Percentiles rank a stretch among this genome's conserved stretches.
Conservation (phyloP, 2,329 filamentous ascomycete genomes). For the Cadophora luteo-olivacea region DNA sequence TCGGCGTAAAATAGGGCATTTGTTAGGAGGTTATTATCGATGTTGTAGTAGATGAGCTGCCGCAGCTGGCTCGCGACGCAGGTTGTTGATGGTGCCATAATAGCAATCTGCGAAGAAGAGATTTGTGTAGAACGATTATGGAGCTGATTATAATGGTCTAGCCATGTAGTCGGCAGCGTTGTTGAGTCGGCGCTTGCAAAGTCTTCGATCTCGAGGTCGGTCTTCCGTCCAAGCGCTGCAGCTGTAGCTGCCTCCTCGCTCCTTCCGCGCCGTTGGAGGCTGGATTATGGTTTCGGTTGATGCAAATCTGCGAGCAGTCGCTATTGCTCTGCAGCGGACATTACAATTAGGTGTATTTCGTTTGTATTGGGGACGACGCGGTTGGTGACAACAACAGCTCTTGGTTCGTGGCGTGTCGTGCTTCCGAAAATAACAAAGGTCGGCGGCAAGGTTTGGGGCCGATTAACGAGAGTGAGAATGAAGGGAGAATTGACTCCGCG, state of each 20-base stretch:
- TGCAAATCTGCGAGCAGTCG: conserved; percentile 28
- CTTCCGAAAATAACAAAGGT: conserved; percentile 30
- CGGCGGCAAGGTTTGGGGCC: conserved; percentile 10
- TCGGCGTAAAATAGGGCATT: conserved; percentile 96
- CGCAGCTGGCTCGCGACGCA: conserved; percentile 50
- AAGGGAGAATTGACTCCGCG: conserved; percentile 17
- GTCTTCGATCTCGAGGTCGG: conserved; percentile 20
- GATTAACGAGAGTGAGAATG: conserved; percentile 32
- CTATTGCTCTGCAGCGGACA: conserved; percentile 32
- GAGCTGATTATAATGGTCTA: conserved; percentile 37
- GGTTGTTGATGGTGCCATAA: conserved; percentile 43
- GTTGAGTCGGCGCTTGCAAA: conserved; percentile 24
- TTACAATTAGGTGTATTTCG: conserved; percentile 33
- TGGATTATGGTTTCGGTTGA: conserved; percentile 14
- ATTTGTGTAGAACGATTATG: conserved; percentile 28
- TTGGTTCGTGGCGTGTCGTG: conserved; percentile 17
- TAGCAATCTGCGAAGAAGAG: conserved; percentile 29
- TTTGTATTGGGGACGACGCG: conserved; percentile 21
- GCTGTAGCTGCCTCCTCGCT: conserved; percentile 19
- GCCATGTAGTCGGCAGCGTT: conserved; percentile 40
- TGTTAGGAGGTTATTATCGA: conserved; percentile 88
- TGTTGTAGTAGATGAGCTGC: conserved; percentile 69
- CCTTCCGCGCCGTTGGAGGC: conserved; percentile 18
- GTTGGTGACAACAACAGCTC: conserved; percentile 17
- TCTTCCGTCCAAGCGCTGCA: conserved; percentile 27